Percentiles rank a stretch among this genome's conserved stretches.
Conservation (phyloP, 2,329 filamentous ascomycete genomes). For the Fusarium xylarioides region DNA sequence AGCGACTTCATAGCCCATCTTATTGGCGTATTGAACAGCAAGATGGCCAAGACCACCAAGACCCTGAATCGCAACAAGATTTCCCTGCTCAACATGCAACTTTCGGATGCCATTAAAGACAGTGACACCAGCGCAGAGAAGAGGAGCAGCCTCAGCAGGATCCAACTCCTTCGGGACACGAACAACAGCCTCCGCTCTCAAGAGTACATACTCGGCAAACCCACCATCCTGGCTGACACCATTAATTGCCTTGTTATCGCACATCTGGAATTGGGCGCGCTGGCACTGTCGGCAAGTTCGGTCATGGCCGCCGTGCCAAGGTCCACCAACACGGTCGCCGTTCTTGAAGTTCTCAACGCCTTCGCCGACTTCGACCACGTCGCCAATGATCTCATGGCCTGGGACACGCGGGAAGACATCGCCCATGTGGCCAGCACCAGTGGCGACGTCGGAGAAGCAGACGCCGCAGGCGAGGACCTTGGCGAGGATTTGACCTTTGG, state of each 20-base stretch:
- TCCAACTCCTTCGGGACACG: constrained; percentile 62
- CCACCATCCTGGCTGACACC: constrained; percentile 74
- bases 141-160: constrained; percentile 63
- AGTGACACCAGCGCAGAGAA: constrained; percentile 73
- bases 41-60: constrained; percentile 81
- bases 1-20: constrained; percentile 79
- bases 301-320: constrained; percentile 64
- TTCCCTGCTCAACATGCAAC: constrained; percentile 61
- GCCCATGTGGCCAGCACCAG: constrained; percentile 60
- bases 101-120: constrained; percentile 69
- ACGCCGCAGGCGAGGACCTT: constrained; percentile 78
- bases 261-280: constrained; percentile 73
- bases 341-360: constrained; percentile 66
- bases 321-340: constrained; percentile 71
- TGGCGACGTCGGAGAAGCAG: constrained; percentile 69
- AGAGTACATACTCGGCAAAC: constrained; percentile 70
- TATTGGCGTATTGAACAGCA: constrained; percentile 77
- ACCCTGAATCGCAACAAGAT: constrained; percentile 69
- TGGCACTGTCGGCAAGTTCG: constrained; percentile 69
- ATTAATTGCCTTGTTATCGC: constrained; percentile 69
- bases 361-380: constrained; percentile 68
- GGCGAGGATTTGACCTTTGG: constrained; percentile 69
- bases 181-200: constrained; percentile 69
- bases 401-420: constrained; percentile 68
- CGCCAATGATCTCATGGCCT: constrained; percentile 78